Evolutionary conservation across 352 stramenopile species (phyloP).

Genomic region (Phytopythium ostracodes): DNA sequence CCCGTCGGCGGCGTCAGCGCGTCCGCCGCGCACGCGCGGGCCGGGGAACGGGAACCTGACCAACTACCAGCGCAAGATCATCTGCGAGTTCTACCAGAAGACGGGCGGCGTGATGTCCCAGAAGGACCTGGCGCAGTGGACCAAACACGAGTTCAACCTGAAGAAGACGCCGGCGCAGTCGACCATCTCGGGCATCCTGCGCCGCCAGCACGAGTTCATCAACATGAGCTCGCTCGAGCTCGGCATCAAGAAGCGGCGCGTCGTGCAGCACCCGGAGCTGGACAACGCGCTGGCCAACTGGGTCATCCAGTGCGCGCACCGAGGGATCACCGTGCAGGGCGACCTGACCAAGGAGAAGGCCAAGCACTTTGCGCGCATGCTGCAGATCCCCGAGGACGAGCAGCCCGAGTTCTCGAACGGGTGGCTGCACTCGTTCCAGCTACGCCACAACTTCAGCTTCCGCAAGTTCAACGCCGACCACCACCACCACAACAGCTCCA

Average conservation of each 20-base stretch:
- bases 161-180: constrained; percentile 81
- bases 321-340: constrained; percentile 73
- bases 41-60: constrained; percentile 75
- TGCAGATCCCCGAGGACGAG: constrained; percentile 68
- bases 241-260: constrained; percentile 78
- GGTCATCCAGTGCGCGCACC: constrained; percentile 81
- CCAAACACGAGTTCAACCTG: constrained; percentile 81
- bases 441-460: constrained; percentile 84
- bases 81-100: constrained; percentile 83
- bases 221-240: constrained; percentile 81
- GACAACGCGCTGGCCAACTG: constrained; percentile 81
- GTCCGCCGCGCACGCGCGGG: constrained; percentile 3
- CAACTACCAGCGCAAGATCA: constrained; percentile 81
- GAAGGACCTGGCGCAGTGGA: constrained; percentile 84
- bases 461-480: constrained; percentile 75
- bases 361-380: constrained; percentile 80
- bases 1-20: not conserved
- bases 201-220: constrained; percentile 80
- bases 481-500: constrained; percentile 13
- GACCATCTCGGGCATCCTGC: constrained; percentile 80
- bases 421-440: constrained; percentile 75
- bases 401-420: constrained; percentile 81
- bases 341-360: constrained; percentile 86
- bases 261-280: constrained; percentile 75
- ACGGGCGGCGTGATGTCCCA: constrained; percentile 80